Percentiles rank a stretch among this genome's conserved stretches.
Evolutionary conservation across 2,329 filamentous ascomycete species (phyloP).

Genomic region (Boeremia exigua): DNA sequence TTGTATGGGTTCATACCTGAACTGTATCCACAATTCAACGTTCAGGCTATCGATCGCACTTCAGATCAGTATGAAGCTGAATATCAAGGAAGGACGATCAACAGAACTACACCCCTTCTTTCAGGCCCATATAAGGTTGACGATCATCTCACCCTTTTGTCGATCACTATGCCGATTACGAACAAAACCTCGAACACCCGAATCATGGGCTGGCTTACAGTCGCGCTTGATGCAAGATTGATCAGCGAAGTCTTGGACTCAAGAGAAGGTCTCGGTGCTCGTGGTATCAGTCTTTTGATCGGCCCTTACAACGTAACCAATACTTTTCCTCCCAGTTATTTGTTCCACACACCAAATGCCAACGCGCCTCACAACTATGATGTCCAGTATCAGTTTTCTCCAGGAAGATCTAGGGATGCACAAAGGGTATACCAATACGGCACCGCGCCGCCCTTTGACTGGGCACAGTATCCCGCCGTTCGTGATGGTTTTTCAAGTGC

Average conservation of each 20-base stretch:
- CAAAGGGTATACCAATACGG: constrained; percentile 37
- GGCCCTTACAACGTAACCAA: constrained; percentile 72
- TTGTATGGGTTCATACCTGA: constrained; percentile 70
- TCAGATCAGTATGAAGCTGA: constrained; percentile 49
- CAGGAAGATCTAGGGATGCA: constrained; percentile 29
- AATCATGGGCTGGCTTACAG: constrained; percentile 82
- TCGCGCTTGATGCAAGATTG: constrained; percentile 72
- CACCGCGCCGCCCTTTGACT: constrained; percentile 57
- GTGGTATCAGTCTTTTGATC: constrained; percentile 74
- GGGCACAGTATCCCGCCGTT: constrained; percentile 68
- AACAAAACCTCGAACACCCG: constrained; percentile 66
- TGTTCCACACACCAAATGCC: constrained; percentile 32
- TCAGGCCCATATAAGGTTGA: constrained; percentile 79
- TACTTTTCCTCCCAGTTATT: constrained; percentile 46
- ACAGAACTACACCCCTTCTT: constrained; percentile 65
- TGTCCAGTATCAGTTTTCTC: constrained; percentile 42
- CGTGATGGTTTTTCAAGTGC: constrained; percentile 63
- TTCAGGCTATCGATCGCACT: constrained; percentile 49
- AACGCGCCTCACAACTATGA: constrained; percentile 28
- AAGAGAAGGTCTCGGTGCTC: constrained; percentile 71
- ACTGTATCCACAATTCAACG: constrained; percentile 82
- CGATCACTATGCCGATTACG: constrained; percentile 79
- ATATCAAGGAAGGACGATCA: constrained; percentile 54
- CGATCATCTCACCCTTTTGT: constrained; percentile 74
- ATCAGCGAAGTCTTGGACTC: constrained; percentile 69